phyloP scores from a whole-genome alignment of 768 basidiomycete genomes.

The Mycena galericulata region DNA sequence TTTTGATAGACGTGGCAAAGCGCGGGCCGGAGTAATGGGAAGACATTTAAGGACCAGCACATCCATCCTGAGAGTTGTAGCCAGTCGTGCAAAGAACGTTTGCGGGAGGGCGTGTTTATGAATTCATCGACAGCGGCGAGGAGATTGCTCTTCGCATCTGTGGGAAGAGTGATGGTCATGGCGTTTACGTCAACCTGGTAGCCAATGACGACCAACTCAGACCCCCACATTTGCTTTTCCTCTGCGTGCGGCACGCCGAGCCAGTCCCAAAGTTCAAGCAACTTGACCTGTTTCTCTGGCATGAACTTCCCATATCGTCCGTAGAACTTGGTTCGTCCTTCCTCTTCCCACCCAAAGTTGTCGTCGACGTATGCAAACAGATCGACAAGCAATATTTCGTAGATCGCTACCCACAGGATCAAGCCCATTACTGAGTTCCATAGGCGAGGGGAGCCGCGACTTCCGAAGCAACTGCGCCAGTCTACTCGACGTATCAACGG shows the following conservation, averaged over 20 bases:
- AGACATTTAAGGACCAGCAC: slow-evolving; percentile 50
- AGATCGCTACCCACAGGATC: slow-evolving; percentile 31
- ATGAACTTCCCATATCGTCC: slow-evolving; percentile 30
- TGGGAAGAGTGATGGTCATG: slow-evolving; percentile 32
- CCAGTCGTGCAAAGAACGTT: background rate
- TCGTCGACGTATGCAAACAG: slow-evolving; percentile 9
- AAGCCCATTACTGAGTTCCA: slow-evolving; percentile 32
- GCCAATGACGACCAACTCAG: slow-evolving; percentile 44
- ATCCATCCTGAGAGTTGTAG: slow-evolving; percentile 43
- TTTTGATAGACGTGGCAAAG: slow-evolving; percentile 45
- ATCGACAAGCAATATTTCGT: slow-evolving; percentile 23
- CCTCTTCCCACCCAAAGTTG: background rate
- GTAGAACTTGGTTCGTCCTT: background rate
- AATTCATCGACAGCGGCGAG: background rate
- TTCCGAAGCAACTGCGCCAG: background rate
- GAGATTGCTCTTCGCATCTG: background rate
- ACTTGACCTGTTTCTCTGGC: slow-evolving; percentile 39
- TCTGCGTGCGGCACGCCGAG: slow-evolving; percentile 45
- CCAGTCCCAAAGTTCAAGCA: slow-evolving; percentile 48
- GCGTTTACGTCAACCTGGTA: slow-evolving; percentile 30
- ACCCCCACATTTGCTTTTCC: slow-evolving; percentile 44
- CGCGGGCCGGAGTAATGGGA: slow-evolving; percentile 42
- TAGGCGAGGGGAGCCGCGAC: background rate
- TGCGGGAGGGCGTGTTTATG: background rate
- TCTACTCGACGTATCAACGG: background rate